Evolutionary conservation across 306 rosid species (phyloP), one percentile per base, ranked within the genome.

Genomic region (Inga laurina): DNA sequence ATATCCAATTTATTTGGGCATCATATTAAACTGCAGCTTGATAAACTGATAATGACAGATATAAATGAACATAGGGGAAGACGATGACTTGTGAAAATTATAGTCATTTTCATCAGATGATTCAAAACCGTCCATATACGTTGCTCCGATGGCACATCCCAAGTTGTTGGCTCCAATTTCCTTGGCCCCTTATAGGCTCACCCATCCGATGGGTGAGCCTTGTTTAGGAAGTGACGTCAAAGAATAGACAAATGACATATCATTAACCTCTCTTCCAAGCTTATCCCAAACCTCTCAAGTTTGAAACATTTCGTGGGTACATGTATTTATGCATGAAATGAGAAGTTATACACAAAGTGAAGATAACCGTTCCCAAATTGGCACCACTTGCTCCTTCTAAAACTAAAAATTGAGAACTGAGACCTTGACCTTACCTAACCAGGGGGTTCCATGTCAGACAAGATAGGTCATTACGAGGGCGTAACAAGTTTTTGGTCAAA

Each of bases 1-100:
- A 62, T 61, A 84, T 66, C 70, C 54, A 77, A 76, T 85, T 87
- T 30, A 34, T 16, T 6, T 15, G 65, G 73, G 75, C 46, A 30
- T 41, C 37, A 56, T n/a, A 34, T 56, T 24, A 27, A n/a, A 24
- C 16, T 19, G 32, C 22, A 71, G 45, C 68, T 74, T 74, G 27
- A 79, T 2, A 70, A 22, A 32, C 16, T 74, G 74, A 34, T 4
- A 2, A 67, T 43, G 2, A 12, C n/a, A 7, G 35, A 24, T 16
- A 56, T 34, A 48, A 16, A 67, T 84, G 71, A 69, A 48, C 76
- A 8, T 46, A 44, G 57, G 45, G 78, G 72, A 52, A 44, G 22
- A 34, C 32, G 77, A 76, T 41, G 80, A 76, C 69, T 15, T 45
- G 8, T 10, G 37, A 30, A 59, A 41, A 62, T 57, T 13, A 34